phyloP scores from a whole-genome alignment of 78 protist species.

The Guillardia theta region DNA sequence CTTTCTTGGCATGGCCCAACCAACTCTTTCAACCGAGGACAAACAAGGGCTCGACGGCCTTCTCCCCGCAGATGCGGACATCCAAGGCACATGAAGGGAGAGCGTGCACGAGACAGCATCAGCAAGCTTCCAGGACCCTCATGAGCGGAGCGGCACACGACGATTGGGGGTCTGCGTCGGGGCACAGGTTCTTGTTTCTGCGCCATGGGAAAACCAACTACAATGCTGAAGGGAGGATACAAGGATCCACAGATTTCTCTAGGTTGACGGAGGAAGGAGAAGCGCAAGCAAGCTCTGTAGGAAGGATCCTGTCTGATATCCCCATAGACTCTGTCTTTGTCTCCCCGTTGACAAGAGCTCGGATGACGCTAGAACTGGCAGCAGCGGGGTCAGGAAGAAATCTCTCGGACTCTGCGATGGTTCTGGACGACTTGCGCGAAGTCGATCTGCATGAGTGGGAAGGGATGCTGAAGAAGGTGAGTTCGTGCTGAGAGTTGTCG shows the following conservation, averaged over 20 bases:
- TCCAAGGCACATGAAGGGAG: too few species aligned
- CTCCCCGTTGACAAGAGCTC: not conserved
- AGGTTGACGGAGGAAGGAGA: not conserved
- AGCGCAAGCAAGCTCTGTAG: not conserved
- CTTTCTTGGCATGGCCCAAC: too few species aligned
- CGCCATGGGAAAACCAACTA: not conserved
- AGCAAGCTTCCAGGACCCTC: too few species aligned
- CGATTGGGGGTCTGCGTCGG: too few species aligned
- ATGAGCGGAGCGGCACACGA: too few species aligned
- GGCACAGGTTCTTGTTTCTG: not conserved
- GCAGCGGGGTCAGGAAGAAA: not conserved
- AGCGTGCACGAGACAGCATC: too few species aligned
- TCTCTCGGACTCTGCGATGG: not conserved
- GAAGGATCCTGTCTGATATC: not conserved
- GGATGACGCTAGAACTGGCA: not conserved
- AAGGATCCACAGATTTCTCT: not conserved
- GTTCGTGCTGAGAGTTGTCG: too few species aligned
- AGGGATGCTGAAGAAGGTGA: not conserved
- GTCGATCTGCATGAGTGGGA: constrained; percentile 18
- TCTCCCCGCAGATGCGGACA: too few species aligned
- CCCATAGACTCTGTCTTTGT: not conserved
- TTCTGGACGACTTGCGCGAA: not conserved
- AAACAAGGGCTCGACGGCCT: too few species aligned
- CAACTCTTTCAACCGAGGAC: too few species aligned
- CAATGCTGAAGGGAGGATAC: not conserved